These are phyloP conservation scores for Colletotrichum camelliae DNA, from an alignment of 2,329 filamentous ascomycete species.

Conservation along the genomic window DNA sequence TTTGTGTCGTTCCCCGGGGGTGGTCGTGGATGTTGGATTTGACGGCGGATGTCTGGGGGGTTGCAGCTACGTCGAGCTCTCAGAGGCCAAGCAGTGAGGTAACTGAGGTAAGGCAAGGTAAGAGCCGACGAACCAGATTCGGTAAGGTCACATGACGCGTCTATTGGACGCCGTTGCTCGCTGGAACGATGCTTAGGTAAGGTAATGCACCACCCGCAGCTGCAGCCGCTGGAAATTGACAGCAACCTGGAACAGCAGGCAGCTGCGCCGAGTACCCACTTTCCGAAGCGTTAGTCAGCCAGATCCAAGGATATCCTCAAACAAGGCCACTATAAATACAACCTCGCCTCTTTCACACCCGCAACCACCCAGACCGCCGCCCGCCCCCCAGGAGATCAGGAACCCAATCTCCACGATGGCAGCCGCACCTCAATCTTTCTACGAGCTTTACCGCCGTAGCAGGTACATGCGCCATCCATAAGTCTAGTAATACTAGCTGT, in stretches of 20 bases:
- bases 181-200: neutral
- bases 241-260: neutral
- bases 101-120: constrained; percentile 13
- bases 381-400: constrained; percentile 12
- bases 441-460: constrained; percentile 97
- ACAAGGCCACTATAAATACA: constrained; percentile 21
- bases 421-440: constrained; percentile 65
- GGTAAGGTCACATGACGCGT: constrained; percentile 42
- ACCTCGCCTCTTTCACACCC: constrained; percentile 16
- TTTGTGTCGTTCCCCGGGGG: constrained; percentile 21
- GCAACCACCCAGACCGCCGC: constrained; percentile 1
- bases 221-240: neutral
- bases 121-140: constrained; percentile 22
- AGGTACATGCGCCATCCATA: constrained; percentile 68
- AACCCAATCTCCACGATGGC: constrained; percentile 44
- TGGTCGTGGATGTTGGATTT: constrained; percentile 14
- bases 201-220: fast-evolving
- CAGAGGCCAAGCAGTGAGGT: constrained; percentile 7
- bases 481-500: constrained; percentile 32
- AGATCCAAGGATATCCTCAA: constrained; percentile 21
- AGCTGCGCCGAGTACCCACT: neutral
- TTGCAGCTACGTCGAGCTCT: constrained; percentile 25
- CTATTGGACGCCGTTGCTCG: neutral
- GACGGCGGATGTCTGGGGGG: constrained; percentile 6
- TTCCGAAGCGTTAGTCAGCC: constrained; percentile 30